Conservation (phyloP, 352 stramenopile genomes). For the Chloridella minuta region DNA sequence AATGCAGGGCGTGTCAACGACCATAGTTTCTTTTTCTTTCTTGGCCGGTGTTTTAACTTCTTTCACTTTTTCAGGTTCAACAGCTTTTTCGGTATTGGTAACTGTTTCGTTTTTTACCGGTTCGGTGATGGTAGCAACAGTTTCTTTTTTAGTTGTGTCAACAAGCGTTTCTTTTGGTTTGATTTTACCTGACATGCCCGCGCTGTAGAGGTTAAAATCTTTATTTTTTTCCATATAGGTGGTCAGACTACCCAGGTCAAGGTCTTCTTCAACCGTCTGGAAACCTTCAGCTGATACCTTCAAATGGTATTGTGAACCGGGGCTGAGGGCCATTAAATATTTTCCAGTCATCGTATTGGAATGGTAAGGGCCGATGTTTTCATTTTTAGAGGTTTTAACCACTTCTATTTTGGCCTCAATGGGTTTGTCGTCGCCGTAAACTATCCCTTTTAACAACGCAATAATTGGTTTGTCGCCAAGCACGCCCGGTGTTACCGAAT, state of each 20-base stretch:
- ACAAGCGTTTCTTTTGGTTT: no score
- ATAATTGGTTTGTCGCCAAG: neutral
- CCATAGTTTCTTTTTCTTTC: neutral
- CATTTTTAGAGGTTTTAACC: neutral
- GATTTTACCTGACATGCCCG: neutral
- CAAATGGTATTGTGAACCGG: neutral
- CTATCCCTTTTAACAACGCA: neutral
- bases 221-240: neutral
- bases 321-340: neutral
- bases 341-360: neutral
- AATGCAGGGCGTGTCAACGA: neutral
- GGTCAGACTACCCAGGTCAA: neutral
- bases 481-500: neutral
- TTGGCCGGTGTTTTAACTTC: neutral
- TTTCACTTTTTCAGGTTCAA: neutral
- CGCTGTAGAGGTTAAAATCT: neutral
- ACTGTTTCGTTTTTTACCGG: neutral
- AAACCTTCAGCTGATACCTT: neutral
- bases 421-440: neutral
- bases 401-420: neutral
- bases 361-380: neutral
- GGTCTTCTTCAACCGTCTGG: neutral
- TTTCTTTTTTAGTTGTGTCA: neutral
- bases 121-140: neutral
- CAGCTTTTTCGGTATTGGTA: no score